Evolutionary conservation across 371 early-diverging fungal species (phyloP).

Genomic region (Zychaea mexicana): DNA sequence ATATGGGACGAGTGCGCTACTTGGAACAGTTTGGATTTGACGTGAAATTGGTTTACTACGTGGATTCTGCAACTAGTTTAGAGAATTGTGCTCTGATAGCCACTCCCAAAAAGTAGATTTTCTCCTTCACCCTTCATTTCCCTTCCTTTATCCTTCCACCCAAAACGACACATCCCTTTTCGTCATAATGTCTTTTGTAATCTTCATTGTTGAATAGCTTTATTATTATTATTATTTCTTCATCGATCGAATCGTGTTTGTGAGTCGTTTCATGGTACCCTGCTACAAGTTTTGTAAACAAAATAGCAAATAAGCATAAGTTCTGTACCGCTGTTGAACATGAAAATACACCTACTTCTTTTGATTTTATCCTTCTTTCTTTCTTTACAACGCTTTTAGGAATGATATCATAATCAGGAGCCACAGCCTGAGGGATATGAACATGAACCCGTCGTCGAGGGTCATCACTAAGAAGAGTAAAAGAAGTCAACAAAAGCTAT

Average conservation of each 20-base stretch:
- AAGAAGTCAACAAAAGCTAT: neutral
- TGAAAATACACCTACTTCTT: conserved; percentile 16
- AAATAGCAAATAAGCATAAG: neutral
- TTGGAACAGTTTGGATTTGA: conserved; percentile 57
- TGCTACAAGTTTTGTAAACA: conserved; percentile 2
- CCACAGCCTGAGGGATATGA: conserved; percentile 48
- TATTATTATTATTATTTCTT: conserved; percentile 1
- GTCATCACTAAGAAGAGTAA: neutral
- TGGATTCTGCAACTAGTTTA: conserved; percentile 59
- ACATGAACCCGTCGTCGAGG: conserved; percentile 34
- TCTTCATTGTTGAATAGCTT: no score
- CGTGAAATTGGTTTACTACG: conserved; percentile 69
- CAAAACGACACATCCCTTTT: neutral
- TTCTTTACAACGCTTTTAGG: conserved; percentile 46
- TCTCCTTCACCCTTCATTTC: no score
- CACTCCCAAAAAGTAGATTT: conserved; percentile 27
- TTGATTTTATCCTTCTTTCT: conserved; percentile 25
- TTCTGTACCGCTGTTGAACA: neutral
- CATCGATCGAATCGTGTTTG: conserved; percentile 17
- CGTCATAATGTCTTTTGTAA: neutral
- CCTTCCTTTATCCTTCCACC: no score
- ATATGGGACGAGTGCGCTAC: conserved; percentile 66
- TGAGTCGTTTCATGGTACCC: conserved; percentile 10
- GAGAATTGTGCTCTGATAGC: conserved; percentile 79
- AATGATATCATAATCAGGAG: conserved; percentile 53